Evolutionary conservation across 2,329 filamentous ascomycete species (phyloP).

Genomic region (Venturia oleaginea): DNA sequence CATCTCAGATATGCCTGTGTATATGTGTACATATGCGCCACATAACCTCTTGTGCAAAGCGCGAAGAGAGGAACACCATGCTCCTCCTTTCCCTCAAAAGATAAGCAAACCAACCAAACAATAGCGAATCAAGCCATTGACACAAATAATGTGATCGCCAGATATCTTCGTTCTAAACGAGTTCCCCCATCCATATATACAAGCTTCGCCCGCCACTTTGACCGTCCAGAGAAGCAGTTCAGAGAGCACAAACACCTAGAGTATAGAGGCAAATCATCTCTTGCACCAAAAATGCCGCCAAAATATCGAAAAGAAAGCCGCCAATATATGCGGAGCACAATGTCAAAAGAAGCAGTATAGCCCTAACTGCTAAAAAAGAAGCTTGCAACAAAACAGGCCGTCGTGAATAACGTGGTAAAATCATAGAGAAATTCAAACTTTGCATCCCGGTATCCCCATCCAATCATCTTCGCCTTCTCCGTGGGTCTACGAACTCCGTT

Average conservation of each 20-base stretch:
- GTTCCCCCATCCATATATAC: background rate
- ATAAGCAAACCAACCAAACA: background rate
- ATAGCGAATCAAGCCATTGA: background rate
- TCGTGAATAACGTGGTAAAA: constrained; percentile 13
- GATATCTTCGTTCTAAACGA: background rate
- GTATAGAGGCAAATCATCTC: no score
- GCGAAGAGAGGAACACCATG: background rate
- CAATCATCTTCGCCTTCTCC: constrained; percentile 13
- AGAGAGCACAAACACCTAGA: no score
- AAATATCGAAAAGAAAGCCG: background rate
- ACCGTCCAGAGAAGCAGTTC: no score
- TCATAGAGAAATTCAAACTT: constrained; percentile 13
- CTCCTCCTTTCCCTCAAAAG: background rate
- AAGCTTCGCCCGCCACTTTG: no score
- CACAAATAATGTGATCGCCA: background rate
- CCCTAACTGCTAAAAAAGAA: constrained; percentile 10
- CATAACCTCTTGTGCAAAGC: background rate
- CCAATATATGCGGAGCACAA: background rate
- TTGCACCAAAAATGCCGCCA: background rate
- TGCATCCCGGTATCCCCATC: constrained; percentile 5
- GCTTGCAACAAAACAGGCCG: constrained; percentile 10
- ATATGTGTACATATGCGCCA: background rate
- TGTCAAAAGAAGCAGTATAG: background rate
- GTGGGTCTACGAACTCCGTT: constrained; percentile 44
- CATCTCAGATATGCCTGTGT: background rate